These are phyloP conservation scores for Ophiosphaerella herpotricha DNA, from an alignment of 2,329 filamentous ascomycete species.

Conservation along the genomic window DNA sequence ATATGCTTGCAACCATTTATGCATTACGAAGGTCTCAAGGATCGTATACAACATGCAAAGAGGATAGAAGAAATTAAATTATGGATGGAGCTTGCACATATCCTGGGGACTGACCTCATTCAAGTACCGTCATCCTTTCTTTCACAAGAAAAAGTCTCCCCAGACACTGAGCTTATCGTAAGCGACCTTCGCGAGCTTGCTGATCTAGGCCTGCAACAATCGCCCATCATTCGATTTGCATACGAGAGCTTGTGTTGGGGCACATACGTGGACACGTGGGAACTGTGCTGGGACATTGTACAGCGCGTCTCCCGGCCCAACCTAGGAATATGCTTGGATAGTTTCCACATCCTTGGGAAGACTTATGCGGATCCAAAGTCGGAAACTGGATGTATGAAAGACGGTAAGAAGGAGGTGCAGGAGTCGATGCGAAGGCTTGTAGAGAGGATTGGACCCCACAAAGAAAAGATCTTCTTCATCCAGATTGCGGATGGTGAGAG, in stretches of 20 bases:
- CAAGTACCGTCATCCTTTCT: slow-evolving; percentile 76
- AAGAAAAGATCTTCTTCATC: slow-evolving; percentile 72
- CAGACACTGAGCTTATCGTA: slow-evolving; percentile 61
- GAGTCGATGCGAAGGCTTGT: slow-evolving; percentile 62
- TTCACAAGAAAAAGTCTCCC: slow-evolving; percentile 55
- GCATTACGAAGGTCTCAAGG: slow-evolving; percentile 75
- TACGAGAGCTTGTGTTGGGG: slow-evolving; percentile 78
- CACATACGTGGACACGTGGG: slow-evolving; percentile 72
- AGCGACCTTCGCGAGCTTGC: slow-evolving; percentile 67
- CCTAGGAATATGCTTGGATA: slow-evolving; percentile 78
- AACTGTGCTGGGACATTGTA: slow-evolving; percentile 71
- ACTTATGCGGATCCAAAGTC: slow-evolving; percentile 71
- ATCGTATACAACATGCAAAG: slow-evolving; percentile 61
- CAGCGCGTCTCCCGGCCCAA: slow-evolving; percentile 68
- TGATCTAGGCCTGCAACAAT: slow-evolving; percentile 65
- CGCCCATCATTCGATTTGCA: slow-evolving; percentile 66
- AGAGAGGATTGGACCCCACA: slow-evolving; percentile 56
- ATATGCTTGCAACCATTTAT: slow-evolving; percentile 77
- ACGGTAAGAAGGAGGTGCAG: slow-evolving; percentile 61
- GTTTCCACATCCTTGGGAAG: slow-evolving; percentile 74
- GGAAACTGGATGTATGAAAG: slow-evolving; percentile 52
- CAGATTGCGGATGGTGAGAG: slow-evolving; percentile 77
- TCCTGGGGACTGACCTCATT: slow-evolving; percentile 71
- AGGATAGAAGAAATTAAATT: slow-evolving; percentile 67
- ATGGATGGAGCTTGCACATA: slow-evolving; percentile 70